Evolutionary conservation across 2,329 filamentous ascomycete genomes (phyloP), one percentile per base, ranked within the genome.

Genomic region (Escovopsis sp.): DNA sequence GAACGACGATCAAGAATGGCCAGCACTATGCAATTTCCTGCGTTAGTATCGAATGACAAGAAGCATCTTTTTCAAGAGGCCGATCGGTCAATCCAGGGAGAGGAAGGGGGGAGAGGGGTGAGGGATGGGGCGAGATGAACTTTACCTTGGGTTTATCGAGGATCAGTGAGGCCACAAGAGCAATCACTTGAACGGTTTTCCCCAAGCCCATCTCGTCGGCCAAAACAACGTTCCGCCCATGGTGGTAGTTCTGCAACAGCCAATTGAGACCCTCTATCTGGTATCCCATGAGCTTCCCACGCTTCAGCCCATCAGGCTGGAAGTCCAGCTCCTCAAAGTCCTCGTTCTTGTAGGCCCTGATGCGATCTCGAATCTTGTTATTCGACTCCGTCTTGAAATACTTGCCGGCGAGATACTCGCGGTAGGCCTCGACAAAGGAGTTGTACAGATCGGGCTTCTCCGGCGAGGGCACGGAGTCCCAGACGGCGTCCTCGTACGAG

Each of bases 201-300:
- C 90, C 90, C 2, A 98, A 71, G 28, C 90, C 90, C 90, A 98
- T 98, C 52, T 98, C 90, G 51, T 98, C 90, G 0, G 90, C 90
- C 6, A 96, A 70, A 39, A 96, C 88, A 19, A 86, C 81, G 48
- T 90, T 96, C 50, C 82, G 77, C 45, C 77, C 68, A 34, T 72
- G 66, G 48, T 86, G 81, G 65, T 84, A 96, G 51, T 90, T 90
- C 53, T 82, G 87, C 39, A 94, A 78, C 3, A 98, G 70, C 87
- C 90, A 98, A 48, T 96, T 94, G 35, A 94, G 64, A 15, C 90
- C 90, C 39, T 94, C 83, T 31, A 92, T 61, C 53, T 98, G 90
- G 49, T 98, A 96, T 25, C 76, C 72, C 87, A 96, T 96, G 39
- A 96, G 63, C 43, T 86, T 74, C 17, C 87, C 86, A 26, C 82